Percentiles rank a stretch among this genome's conserved stretches.
Conservation (phyloP, 805 yeast species). For the Myxozyma neotropica region DNA sequence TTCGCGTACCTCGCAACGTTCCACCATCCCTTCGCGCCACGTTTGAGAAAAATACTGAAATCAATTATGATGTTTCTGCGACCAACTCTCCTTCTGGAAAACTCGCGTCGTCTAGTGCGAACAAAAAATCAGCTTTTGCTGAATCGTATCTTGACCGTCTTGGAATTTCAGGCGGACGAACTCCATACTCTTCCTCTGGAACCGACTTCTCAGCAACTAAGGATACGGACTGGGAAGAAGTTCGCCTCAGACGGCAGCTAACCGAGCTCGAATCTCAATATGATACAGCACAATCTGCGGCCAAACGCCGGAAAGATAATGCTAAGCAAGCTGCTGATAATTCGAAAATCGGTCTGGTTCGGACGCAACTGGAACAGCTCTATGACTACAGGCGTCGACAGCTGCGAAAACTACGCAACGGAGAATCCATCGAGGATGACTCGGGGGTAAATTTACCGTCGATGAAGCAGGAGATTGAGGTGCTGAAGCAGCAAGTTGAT, state of each 20-base stretch:
- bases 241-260: conserved; percentile 75
- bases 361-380: conserved; percentile 77
- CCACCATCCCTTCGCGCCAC: conserved; percentile 91
- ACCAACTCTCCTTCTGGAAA: conserved; percentile 6
- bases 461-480: conserved; percentile 57
- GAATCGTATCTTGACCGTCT: conserved; percentile 38
- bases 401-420: conserved; percentile 47
- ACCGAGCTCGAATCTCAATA: conserved; percentile 71
- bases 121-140: conserved; percentile 37
- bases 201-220: conserved; percentile 68
- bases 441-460: conserved; percentile 32
- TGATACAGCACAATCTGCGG: conserved; percentile 55
- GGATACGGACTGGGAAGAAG: conserved; percentile 94
- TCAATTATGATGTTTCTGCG: conserved; percentile 33
- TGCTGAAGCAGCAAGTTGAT: conserved; percentile 77
- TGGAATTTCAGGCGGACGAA: conserved; percentile 42
- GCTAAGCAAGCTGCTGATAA: conserved; percentile 14
- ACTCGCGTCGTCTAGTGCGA: conserved; percentile 12
- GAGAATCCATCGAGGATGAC: conserved; percentile 35
- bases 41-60: conserved; percentile 73
- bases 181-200: conserved; percentile 48
- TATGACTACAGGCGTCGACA: conserved; percentile 73
- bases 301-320: conserved; percentile 45
- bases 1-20: conserved; percentile 88
- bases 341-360: conserved; percentile 45